Evolutionary conservation across 164 flowering plant species (phyloP).

Genomic region (Piper longum): DNA sequence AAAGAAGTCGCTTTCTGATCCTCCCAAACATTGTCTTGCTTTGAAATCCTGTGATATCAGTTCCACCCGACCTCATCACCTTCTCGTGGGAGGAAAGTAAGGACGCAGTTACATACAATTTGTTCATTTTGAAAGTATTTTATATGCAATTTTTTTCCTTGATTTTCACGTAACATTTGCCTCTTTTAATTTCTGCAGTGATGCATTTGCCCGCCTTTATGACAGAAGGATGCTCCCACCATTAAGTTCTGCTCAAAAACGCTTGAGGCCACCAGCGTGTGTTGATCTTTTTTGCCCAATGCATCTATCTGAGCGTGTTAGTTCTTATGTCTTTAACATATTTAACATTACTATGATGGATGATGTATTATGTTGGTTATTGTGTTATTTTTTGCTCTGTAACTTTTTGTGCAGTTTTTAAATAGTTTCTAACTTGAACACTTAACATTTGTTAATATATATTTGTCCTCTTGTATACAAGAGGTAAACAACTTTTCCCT

Average conservation of each 20-base stretch:
- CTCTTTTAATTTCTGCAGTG: conserved; percentile 39
- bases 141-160: not conserved
- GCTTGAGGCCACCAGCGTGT: conserved; percentile 79
- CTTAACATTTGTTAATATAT: too few species aligned
- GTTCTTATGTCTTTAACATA: conserved; percentile 9
- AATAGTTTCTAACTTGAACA: not conserved
- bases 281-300: conserved; percentile 89
- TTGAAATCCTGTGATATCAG: conserved; percentile 93
- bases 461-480: too few species aligned
- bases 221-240: conserved; percentile 98
- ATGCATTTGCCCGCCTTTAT: conserved; percentile 91
- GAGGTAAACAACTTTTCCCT: not conserved
- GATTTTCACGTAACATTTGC: not conserved
- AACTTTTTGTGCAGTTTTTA: not conserved
- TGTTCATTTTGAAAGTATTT: not conserved
- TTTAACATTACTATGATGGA: not conserved
- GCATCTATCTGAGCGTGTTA: conserved; percentile 90
- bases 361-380: not conserved
- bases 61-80: conserved; percentile 79
- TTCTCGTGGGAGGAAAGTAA: conserved; percentile 95
- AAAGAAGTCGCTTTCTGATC: conserved; percentile 73
- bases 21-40: conserved; percentile 61
- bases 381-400: too few species aligned
- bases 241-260: conserved; percentile 49
- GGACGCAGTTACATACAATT: conserved; percentile 3